Base-by-base conservation (phyloP, 768 basidiomycete species). In the Grammothele lineata region DNA sequence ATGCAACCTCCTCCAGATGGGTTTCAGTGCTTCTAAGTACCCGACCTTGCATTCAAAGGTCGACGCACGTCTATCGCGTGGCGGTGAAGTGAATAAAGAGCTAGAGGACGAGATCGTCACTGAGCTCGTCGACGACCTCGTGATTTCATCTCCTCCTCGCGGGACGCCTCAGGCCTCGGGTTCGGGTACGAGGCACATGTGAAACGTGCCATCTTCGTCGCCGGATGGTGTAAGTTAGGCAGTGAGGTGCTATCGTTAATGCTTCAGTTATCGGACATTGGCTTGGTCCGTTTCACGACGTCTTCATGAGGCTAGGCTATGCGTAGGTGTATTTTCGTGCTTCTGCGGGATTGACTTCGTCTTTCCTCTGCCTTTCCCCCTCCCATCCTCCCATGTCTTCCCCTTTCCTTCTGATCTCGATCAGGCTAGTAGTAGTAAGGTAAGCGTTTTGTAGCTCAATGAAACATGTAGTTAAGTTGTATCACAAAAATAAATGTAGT, bases 21-120 rank as follows among this genome's bases (percentile, higher is more conserved):
- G 85, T n/a, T 86, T 87, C 54, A 80, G 78, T 10, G 72, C 80
- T 45, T 67, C 66, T 38, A 70, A 72, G 15, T 73, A 82, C 61
- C 80, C 83, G 30, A 69, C 73, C 59, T 73, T 87, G 53, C 71
- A 69, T 58, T 63, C 69, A 15, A 73, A 76, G 54, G 53, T 86
- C 21, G 48, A 37, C 35, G 34, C 49, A 9, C 58, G 50, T 26
- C 48, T 63, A n/a, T 22, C 48, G 14, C 55, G 40, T 25, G n/a
- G 38, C 14, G 52, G 43, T 14, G 45, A 55, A 33, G 35, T 57
- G 35, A 50, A 49, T 40, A 45, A 46, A 21, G 55, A 54, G 26
- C 43, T 30, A 30, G 63, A 64, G 50, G 61, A 64, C 47, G 43
- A 47, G 5, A 59, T 57, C 34, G 50, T 64, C 5, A 51, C 47